phyloP scores from a whole-genome alignment of 257 asterid species.

The Rubia yunnanensis region DNA sequence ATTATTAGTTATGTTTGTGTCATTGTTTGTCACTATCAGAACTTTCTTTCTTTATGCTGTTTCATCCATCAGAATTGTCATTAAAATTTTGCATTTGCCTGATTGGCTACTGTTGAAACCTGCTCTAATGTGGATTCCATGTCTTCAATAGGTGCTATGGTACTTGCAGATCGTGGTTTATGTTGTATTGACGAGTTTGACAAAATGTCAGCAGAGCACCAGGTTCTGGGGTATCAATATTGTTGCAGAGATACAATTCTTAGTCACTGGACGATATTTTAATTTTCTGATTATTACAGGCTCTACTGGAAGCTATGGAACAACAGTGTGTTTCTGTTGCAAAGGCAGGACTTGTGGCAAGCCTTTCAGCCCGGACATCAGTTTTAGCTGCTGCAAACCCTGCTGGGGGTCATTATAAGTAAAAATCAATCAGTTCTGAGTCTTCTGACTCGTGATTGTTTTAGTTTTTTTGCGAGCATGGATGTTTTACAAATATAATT shows the following conservation, averaged over 20 bases:
- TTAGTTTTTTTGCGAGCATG: not conserved
- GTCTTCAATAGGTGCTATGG: constrained; percentile 80
- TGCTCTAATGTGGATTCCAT: constrained; percentile 10
- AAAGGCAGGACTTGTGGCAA: constrained; percentile 98
- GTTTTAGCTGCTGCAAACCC: constrained; percentile 99
- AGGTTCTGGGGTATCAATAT: constrained; percentile 38
- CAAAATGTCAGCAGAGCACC: constrained; percentile 95
- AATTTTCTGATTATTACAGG: constrained; percentile 35
- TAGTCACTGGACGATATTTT: constrained; percentile 14
- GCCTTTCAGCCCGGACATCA: constrained; percentile 94
- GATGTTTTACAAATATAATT: not conserved
- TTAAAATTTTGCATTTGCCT: not conserved
- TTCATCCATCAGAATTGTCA: not conserved
- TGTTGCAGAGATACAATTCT: constrained; percentile 14
- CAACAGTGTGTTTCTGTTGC: constrained; percentile 99
- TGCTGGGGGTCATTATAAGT: constrained; percentile 95
- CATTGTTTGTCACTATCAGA: not conserved
- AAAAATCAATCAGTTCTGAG: constrained; percentile 12
- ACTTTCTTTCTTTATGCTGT: not conserved
- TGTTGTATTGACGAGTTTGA: constrained; percentile 99
- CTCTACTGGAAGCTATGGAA: constrained; percentile 96
- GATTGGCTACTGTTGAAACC: not conserved
- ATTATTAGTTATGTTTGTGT: not conserved
- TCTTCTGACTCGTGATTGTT: not conserved
- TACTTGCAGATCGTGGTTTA: constrained; percentile 92